Percentiles rank a stretch among this genome's conserved stretches.
These are phyloP conservation scores for Orbilia quercus DNA, from an alignment of 2,329 filamentous ascomycete species.

Conservation along the genomic window DNA sequence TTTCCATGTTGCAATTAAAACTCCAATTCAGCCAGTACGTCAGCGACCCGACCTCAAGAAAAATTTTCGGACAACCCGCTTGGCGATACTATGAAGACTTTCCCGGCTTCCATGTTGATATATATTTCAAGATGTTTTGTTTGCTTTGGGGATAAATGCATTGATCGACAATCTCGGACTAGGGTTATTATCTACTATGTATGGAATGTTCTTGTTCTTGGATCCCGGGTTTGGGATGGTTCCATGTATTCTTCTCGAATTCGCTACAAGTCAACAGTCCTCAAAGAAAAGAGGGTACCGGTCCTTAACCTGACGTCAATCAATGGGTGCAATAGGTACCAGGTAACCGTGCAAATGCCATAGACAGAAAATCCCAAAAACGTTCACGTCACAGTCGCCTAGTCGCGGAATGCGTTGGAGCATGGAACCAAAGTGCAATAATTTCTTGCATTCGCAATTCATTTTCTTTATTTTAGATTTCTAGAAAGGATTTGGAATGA, in stretches of 20 bases:
- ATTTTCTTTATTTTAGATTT: constrained; percentile 11
- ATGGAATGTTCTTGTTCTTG: neutral
- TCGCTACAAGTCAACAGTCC: constrained; percentile 9
- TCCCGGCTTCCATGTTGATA: neutral
- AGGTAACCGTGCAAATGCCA: neutral
- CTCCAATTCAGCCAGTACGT: constrained; percentile 4
- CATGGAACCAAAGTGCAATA: constrained; percentile 15
- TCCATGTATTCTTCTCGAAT: constrained; percentile 20
- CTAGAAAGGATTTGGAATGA: constrained; percentile 20
- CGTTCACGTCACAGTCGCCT: constrained; percentile 22
- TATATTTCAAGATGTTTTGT: neutral
- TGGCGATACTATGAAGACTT: neutral
- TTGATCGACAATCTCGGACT: neutral
- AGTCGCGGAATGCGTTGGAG: constrained; percentile 51
- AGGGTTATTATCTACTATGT: neutral
- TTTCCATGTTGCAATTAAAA: neutral
- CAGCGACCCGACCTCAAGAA: constrained; percentile 2
- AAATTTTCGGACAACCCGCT: neutral
- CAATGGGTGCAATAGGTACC: constrained; percentile 18
- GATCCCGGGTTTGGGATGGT: constrained; percentile 34
- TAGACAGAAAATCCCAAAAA: neutral
- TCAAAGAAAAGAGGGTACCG: neutral
- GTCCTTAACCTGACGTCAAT: constrained; percentile 16
- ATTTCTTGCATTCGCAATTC: constrained; percentile 16
- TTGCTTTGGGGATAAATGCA: constrained; percentile 18